These are phyloP conservation scores for Cutaneotrichosporon sp. DNA, from an alignment of 1,284 basidiomycete genomes.

Conservation along the genomic window DNA sequence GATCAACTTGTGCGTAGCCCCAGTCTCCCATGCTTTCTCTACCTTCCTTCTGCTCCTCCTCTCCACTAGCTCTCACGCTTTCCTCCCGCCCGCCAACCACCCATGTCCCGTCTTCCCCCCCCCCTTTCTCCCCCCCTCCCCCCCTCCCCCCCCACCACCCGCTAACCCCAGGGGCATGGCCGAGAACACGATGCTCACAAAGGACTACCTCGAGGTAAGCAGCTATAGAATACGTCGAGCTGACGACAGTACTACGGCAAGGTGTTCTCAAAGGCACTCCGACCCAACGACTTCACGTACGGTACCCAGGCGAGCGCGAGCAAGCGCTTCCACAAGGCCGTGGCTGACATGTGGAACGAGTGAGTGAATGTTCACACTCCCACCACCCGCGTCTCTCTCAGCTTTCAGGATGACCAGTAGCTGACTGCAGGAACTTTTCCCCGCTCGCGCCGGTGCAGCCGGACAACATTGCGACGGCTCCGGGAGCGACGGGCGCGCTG, in stretches of 20 bases:
- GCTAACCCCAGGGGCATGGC: slow-evolving; percentile 22
- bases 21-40: too few relatives aligned
- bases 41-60: background rate
- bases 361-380: slow-evolving; percentile 10
- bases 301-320: slow-evolving; percentile 20
- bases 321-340: slow-evolving; percentile 19
- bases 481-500: slow-evolving; percentile 36
- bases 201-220: slow-evolving; percentile 21
- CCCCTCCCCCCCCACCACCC: background rate
- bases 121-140: background rate
- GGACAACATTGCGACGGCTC: slow-evolving; percentile 36
- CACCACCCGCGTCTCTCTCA: background rate
- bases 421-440: slow-evolving; percentile 24
- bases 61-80: background rate
- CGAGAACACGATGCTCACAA: slow-evolving; percentile 25
- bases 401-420: background rate
- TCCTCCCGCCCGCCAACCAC: background rate
- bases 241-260: slow-evolving; percentile 16
- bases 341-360: slow-evolving; percentile 27
- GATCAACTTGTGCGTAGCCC: slow-evolving; percentile 20
- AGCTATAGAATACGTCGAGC: background rate
- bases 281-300: slow-evolving; percentile 20
- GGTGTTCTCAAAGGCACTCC: slow-evolving; percentile 15
- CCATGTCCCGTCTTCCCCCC: background rate
- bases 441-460: slow-evolving; percentile 31